Conservation (phyloP, 2,329 filamentous ascomycete genomes). For the Diatrype stigma region DNA sequence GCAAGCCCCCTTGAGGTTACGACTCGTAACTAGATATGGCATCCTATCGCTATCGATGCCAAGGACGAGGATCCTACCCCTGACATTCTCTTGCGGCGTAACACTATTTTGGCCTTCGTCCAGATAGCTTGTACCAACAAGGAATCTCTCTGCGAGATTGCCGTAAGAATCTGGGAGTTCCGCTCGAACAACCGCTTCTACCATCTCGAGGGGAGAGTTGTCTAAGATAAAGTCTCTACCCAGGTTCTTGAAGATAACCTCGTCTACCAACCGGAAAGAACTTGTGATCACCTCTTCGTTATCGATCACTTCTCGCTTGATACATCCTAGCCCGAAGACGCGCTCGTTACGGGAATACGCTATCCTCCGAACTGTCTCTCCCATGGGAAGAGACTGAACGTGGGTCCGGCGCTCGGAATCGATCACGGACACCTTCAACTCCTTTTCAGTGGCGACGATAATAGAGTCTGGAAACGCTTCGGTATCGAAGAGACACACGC, state of each 20-base stretch:
- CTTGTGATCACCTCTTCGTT: slow-evolving; percentile 74
- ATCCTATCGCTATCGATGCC: slow-evolving; percentile 73
- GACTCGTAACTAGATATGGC: slow-evolving; percentile 66
- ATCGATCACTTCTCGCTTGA: slow-evolving; percentile 65
- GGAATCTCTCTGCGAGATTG: slow-evolving; percentile 67
- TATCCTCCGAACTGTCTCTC: slow-evolving; percentile 80
- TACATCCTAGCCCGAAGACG: slow-evolving; percentile 82
- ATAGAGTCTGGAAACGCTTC: slow-evolving; percentile 78
- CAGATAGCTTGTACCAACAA: slow-evolving; percentile 84
- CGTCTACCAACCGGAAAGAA: slow-evolving; percentile 85
- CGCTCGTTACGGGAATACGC: slow-evolving; percentile 77
- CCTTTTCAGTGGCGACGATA: slow-evolving; percentile 70
- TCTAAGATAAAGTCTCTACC: slow-evolving; percentile 63
- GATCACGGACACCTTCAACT: slow-evolving; percentile 75
- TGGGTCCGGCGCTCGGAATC: slow-evolving; percentile 86
- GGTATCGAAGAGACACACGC: slow-evolving; percentile 77
- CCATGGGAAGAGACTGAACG: slow-evolving; percentile 72
- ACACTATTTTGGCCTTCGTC: slow-evolving; percentile 50
- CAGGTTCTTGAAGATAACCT: slow-evolving; percentile 77
- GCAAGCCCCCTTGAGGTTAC: slow-evolving; percentile 73
- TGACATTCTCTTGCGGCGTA: slow-evolving; percentile 42
- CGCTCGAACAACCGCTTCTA: slow-evolving; percentile 79
- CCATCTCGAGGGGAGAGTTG: slow-evolving; percentile 57
- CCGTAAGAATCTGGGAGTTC: slow-evolving; percentile 60
- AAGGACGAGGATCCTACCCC: slow-evolving; percentile 78